Base-by-base conservation (phyloP, 2,329 filamentous ascomycete species). In the Epichloe elymi region DNA sequence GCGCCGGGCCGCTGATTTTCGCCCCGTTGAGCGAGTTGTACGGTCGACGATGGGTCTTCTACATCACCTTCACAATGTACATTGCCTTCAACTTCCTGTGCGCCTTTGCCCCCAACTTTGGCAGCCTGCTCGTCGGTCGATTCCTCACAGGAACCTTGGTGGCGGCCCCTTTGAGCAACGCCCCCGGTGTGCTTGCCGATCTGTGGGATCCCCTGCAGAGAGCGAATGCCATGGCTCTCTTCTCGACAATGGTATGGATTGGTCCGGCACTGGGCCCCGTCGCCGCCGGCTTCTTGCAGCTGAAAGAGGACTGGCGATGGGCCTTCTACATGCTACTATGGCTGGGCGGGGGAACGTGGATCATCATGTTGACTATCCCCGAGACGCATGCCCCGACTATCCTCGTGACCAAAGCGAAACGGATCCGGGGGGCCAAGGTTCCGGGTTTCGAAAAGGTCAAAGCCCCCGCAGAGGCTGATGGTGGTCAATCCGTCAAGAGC, bases 11-110 rank as follows among this genome's bases (percentile, higher is more conserved):
- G 0, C 64, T 83, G 3, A 46, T 80, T 2, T 82, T 78, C 57
- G 78, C 77, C 1, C 79, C 78, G 0, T 58, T 80, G 19, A 75
- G 70, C 38, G 78, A 81, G 60, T 75, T 79, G 52, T 80, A 75
- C 59, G 75, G 77, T 12, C 67, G 76, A 7, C 59, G 74, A 56
- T 74, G 70, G 67, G 70, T 79, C 45, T 75, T 79, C 56, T 73
- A 75, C 59, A 61, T 72, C 45, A 69, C 69, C 0, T 77, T 78
- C 59, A 61, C 60, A 12, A 44, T 70, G 39, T 78, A 78, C 54
- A 61, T 76, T 23, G 65, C 68, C 41, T 77, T 78, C 62, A 74
- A 70, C 59, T 71, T 77, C 52, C 67, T 75, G 2, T 79, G 75
- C 55, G 73, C 76, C 11, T 80, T 76, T 55, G 70, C 76, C 0